A percentile compares a stretch with the other conserved stretches of the same genome.
These are phyloP conservation scores for Talaromyces proteolyticus DNA, from an alignment of 495 filamentous ascomycete species.

Conservation along the genomic window DNA sequence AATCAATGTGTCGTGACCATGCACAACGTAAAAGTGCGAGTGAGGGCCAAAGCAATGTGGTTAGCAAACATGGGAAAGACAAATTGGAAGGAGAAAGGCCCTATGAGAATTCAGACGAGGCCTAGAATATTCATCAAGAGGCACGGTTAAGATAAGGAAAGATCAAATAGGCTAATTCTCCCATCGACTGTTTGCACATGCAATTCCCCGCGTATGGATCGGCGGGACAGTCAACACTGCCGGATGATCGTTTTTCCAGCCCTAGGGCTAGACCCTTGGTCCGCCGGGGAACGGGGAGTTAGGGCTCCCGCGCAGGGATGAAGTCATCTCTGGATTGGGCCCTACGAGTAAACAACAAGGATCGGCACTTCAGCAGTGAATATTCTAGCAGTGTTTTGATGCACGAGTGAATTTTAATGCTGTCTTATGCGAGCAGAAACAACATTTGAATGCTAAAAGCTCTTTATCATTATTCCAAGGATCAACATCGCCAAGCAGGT, in stretches of 20 bases:
- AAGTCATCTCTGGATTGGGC: not conserved
- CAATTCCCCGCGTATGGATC: slow-evolving; percentile 6
- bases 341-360: too few relatives aligned
- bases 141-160: not conserved
- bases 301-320: slow-evolving; percentile 5
- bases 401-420: not conserved
- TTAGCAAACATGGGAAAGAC: not conserved
- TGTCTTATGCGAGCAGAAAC: not conserved
- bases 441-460: too few relatives aligned
- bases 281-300: not conserved
- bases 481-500: not conserved
- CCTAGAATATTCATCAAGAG: too few relatives aligned
- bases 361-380: too few relatives aligned
- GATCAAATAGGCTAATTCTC: not conserved
- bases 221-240: not conserved
- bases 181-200: slow-evolving; percentile 1
- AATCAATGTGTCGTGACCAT: slow-evolving; percentile 1
- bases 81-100: not conserved
- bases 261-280: slow-evolving; percentile 1
- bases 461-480: not conserved
- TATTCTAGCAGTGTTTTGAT: too few relatives aligned
- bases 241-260: slow-evolving; percentile 4
- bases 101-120: too few relatives aligned
- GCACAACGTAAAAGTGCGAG: not conserved
- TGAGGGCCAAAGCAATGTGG: not conserved